A percentile compares a stretch with the other conserved stretches of the same genome.
Conservation (phyloP, 768 basidiomycete species). For the Hygrophorus russula region DNA sequence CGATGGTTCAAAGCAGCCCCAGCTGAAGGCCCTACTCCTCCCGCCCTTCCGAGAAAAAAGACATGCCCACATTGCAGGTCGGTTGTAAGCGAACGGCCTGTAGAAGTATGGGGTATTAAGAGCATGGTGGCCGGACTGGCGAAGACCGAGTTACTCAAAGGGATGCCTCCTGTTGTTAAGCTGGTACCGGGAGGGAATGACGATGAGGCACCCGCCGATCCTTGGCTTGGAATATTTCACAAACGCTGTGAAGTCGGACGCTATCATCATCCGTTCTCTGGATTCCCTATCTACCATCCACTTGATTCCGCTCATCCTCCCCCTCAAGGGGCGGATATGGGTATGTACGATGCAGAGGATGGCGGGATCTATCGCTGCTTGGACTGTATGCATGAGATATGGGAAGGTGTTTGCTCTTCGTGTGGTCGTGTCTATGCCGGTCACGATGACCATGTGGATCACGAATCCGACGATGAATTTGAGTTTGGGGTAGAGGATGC, state of each 20-base stretch:
- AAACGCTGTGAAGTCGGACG: no score
- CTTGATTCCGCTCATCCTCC: conserved; percentile 9
- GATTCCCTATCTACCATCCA: no score
- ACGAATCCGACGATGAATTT: conserved; percentile 20
- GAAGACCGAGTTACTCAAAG: conserved; percentile 28
- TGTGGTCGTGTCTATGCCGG: conserved; percentile 54
- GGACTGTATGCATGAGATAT: conserved; percentile 72
- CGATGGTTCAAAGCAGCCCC: conserved; percentile 58
- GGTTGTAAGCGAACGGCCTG: conserved; percentile 44
- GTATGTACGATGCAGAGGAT: conserved; percentile 64
- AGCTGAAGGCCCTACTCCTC: conserved; percentile 13
- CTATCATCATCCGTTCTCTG: no score
- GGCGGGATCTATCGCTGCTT: conserved; percentile 68
- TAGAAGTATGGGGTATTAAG: conserved; percentile 65
- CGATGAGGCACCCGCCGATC: not conserved
- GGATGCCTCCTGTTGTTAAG: not conserved
- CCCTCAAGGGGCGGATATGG: conserved; percentile 13
- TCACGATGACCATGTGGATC: conserved; percentile 33
- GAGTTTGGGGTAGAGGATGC: conserved; percentile 11
- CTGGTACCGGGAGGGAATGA: not conserved
- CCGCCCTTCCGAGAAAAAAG: conserved; percentile 38
- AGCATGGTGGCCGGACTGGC: conserved; percentile 42
- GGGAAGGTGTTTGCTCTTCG: conserved; percentile 49
- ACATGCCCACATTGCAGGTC: conserved; percentile 72
- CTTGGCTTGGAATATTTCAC: conserved; percentile 7